Evolutionary conservation across 306 rosid species (phyloP), one percentile per base, ranked within the genome.

Genomic region (Lathyrus aphaca): DNA sequence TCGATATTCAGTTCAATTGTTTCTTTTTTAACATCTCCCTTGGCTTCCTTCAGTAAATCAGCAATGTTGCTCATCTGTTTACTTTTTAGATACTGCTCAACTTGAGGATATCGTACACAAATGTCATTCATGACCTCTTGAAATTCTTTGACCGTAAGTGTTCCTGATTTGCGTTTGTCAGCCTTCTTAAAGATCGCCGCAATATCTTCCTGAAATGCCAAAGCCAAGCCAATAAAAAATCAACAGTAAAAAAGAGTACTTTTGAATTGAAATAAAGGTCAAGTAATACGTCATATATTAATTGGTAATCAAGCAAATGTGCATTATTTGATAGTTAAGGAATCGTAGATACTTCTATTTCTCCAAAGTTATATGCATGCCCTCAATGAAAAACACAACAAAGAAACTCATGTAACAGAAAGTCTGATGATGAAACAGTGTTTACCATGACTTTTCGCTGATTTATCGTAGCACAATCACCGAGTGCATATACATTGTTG

Each of bases 381-480:
- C 48, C 15, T 57, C 23, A 17, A 48, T 16, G 25, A 37, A 50
- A 49, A 50, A 65, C 59, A 19, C 16, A 64, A 30, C 45, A 74
- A 39, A 6, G 39, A 64, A 69, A 63, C n/a, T 13, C 6, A 30
- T 64, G 59, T 48, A 58, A 18, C 45, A 45, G 6, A 8, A 44
- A 17, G 58, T 16, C 40, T 45, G n/a, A 11, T n/a, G 53, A 53
- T 7, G 66, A 30, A 32, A 65, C 70, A 65, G 13, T 35, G 63
- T 12, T 43, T 81, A 91, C 99, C 97, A 91, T 84, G 87, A 94
- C 97, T 89, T 80, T 94, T 32, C 99, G 92, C 85, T 94, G 99
- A 80, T 94, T 94, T 77, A 94, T 91, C 7, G 99, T 89, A 15
- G 97, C 99, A 51, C 99, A 91, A 74, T 94, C 99, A 83, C 99